Evolutionary conservation across 2,329 filamentous ascomycete genomes (phyloP), one percentile per base, ranked within the genome.

Genomic region (Exophiala dermatitidis): DNA sequence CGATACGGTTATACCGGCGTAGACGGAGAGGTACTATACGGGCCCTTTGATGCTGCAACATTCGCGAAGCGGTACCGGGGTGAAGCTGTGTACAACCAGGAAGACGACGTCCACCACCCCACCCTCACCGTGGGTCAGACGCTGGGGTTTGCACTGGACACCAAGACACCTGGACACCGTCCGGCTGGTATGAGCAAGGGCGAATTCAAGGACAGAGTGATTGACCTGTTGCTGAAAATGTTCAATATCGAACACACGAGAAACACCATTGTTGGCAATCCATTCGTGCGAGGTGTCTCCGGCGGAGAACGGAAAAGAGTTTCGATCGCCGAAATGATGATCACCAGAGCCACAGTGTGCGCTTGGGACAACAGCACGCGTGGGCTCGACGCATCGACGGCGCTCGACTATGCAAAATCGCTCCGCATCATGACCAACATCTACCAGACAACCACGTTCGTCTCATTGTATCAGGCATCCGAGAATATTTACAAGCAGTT

Each of bases 191-290:
- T 93, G 62, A 83, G 80, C 37, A 86, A 86, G 67, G 68, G 71
- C 4, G 83, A 86, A 10, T 91, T 91, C 74, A 90, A 90, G 72
- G 77, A 86, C 46, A 82, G 83, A 62, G 82, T 94, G 53, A 74
- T 90, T 56, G 77, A 81, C 12, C 80, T 85, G 64, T 76, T 95
- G 54, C 75, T 95, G 48, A 88, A 88, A 65, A 93, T 94, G 86
- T 94, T 95, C 76, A 93, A 91, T 66, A 95, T 95, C 50, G 86
- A 90, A 68, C 89, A 95, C 68, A 94, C 89, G 0, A 79, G 82
- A 48, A 80, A 90, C 66, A 96, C 90, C 0, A 82, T 91, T 31
- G 88, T 95, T 29, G 90, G 90, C 5, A 86, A 93, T 58, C 80
- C 82, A 0, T 89, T 91, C 58, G 79, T 93, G 19, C 83, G 87